Evolutionary conservation across 2,329 filamentous ascomycete species (phyloP).

Genomic region (Colletotrichum tamarilloi): DNA sequence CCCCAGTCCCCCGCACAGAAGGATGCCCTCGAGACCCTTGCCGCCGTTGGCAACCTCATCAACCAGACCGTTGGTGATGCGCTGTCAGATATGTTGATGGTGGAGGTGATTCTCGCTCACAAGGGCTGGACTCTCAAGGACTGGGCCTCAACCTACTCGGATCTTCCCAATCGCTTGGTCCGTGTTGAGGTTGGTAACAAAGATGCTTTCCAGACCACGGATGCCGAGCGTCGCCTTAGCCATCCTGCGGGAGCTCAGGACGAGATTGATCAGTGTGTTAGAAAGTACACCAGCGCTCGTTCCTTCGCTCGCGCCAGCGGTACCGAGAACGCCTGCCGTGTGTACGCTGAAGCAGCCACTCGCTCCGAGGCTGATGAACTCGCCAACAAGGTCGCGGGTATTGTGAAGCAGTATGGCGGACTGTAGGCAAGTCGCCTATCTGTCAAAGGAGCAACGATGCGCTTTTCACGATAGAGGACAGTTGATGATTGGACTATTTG

Average conservation of each 20-base stretch:
- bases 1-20: constrained; percentile 94
- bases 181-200: constrained; percentile 91
- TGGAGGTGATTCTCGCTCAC: constrained; percentile 95
- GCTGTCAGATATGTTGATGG: constrained; percentile 93
- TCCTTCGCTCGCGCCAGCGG: constrained; percentile 93
- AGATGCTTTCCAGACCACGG: constrained; percentile 89
- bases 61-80: constrained; percentile 99
- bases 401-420: constrained; percentile 72
- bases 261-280: constrained; percentile 87
- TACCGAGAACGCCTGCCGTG: constrained; percentile 94
- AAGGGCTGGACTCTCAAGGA: constrained; percentile 91
- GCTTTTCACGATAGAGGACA: background rate
- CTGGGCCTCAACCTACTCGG: constrained; percentile 92
- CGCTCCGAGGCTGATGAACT: constrained; percentile 91
- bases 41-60: constrained; percentile 88
- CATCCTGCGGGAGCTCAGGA: constrained; percentile 83
- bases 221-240: constrained; percentile 89
- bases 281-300: constrained; percentile 89
- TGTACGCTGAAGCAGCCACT: constrained; percentile 94
- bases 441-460: background rate
- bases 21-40: constrained; percentile 86
- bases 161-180: constrained; percentile 94
- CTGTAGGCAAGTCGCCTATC: constrained; percentile 14
- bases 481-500: background rate
- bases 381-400: constrained; percentile 81